Conservation (phyloP, 1,284 basidiomycete species). For the Ustilago bromivora region DNA sequence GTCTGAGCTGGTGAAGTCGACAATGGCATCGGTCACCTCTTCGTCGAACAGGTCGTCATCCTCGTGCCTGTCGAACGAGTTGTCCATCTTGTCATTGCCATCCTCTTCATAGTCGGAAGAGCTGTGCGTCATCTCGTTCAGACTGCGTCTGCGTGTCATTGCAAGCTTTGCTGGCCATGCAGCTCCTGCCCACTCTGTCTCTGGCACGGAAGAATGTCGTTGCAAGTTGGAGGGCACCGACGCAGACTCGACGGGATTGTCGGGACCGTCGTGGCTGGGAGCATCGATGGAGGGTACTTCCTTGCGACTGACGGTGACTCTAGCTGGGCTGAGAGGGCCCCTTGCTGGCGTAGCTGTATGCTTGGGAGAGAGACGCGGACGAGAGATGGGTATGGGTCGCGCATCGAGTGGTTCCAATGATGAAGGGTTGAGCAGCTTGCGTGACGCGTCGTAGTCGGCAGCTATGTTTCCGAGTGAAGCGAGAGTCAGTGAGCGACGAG, state of each 20-base stretch:
- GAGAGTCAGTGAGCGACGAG: slow-evolving; percentile 41
- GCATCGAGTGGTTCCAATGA: slow-evolving; percentile 42
- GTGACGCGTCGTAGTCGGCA: slow-evolving; percentile 23
- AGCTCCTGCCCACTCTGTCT: slow-evolving; percentile 37
- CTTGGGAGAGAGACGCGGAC: slow-evolving; percentile 13
- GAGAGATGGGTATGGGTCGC: slow-evolving; percentile 38
- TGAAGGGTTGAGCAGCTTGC: slow-evolving; percentile 26
- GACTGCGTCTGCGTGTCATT: slow-evolving; percentile 43
- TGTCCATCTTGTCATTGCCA: slow-evolving; percentile 29
- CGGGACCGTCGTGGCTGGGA: not conserved
- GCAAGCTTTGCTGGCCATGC: slow-evolving; percentile 36
- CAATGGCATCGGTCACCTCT: slow-evolving; percentile 21
- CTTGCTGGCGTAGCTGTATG: slow-evolving; percentile 11
- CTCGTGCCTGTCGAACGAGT: slow-evolving; percentile 26
- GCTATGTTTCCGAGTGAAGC: slow-evolving; percentile 44
- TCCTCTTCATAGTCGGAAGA: slow-evolving; percentile 51
- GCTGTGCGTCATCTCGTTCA: slow-evolving; percentile 32
- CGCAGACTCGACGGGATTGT: slow-evolving; percentile 7
- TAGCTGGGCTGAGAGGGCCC: slow-evolving; percentile 8
- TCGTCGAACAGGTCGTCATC: slow-evolving; percentile 19
- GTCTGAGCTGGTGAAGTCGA: slow-evolving; percentile 32
- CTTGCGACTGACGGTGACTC: slow-evolving; percentile 3
- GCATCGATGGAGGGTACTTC: not conserved
- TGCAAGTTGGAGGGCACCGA: slow-evolving; percentile 23
- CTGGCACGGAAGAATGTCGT: slow-evolving; percentile 50